Evolutionary conservation across 2,329 filamentous ascomycete genomes (phyloP).

Genomic region (Massarina eburnea): DNA sequence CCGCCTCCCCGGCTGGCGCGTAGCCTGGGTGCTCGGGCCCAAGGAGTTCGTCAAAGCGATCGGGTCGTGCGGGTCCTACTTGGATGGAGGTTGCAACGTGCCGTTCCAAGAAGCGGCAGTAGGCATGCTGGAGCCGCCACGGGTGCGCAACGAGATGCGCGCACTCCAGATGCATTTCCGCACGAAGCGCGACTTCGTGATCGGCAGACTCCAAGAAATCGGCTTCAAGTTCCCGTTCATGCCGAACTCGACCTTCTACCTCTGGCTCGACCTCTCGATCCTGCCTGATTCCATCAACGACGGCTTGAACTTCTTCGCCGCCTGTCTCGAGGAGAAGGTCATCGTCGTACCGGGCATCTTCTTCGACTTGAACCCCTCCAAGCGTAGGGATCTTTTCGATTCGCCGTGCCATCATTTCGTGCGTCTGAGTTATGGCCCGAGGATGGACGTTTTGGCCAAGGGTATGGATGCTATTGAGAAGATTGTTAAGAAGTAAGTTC

Average conservation of each 20-base stretch:
- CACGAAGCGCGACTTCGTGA: slow-evolving; percentile 89
- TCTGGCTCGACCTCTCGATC: slow-evolving; percentile 69
- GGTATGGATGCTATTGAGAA: slow-evolving; percentile 44
- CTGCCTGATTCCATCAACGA: slow-evolving; percentile 83
- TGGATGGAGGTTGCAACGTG: slow-evolving; percentile 91
- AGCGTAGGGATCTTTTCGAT: slow-evolving; percentile 88
- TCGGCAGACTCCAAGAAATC: slow-evolving; percentile 77
- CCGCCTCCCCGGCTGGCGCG: slow-evolving; percentile 92
- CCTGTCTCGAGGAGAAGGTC: slow-evolving; percentile 88
- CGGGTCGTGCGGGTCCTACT: slow-evolving; percentile 87
- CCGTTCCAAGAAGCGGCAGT: slow-evolving; percentile 95
- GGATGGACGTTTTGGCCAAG: slow-evolving; percentile 44
- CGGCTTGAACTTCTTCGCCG: slow-evolving; percentile 95
- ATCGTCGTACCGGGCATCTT: slow-evolving; percentile 98
- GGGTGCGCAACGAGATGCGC: slow-evolving; percentile 83
- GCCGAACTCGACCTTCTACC: slow-evolving; percentile 92
- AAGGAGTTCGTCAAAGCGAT: slow-evolving; percentile 97
- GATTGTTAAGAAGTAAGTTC: slow-evolving; percentile 44
- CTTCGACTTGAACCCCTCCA: slow-evolving; percentile 92
- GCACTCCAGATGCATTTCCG: slow-evolving; percentile 88
- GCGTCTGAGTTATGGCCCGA: slow-evolving; percentile 43
- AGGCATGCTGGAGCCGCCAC: slow-evolving; percentile 83
- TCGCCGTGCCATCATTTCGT: slow-evolving; percentile 75
- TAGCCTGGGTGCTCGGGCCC: slow-evolving; percentile 93
- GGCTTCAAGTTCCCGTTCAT: slow-evolving; percentile 79